Evolutionary conservation across 768 basidiomycete species (phyloP).

Genomic region (Tulasnella sp.): DNA sequence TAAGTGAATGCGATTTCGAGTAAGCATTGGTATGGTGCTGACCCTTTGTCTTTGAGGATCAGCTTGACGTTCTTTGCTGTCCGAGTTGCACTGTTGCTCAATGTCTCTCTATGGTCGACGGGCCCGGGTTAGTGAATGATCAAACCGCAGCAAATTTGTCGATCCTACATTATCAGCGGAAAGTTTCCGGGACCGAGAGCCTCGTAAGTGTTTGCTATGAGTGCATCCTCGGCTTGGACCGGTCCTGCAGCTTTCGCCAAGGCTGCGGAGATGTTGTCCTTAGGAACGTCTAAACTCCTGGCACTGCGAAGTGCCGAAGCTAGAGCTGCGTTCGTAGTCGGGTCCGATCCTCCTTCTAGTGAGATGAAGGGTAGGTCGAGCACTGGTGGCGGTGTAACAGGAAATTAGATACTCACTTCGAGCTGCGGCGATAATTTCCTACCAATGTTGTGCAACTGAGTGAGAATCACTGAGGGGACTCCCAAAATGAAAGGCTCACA

Average conservation of each 20-base stretch:
- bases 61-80: conserved; percentile 4
- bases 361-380: background rate
- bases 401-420: background rate
- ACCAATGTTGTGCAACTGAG: background rate
- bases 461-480: background rate
- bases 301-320: conserved; percentile 3
- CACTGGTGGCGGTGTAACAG: background rate
- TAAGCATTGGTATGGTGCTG: background rate
- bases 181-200: conserved; percentile 4
- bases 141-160: background rate
- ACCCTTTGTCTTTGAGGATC: conserved; percentile 8
- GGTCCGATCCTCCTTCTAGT: conserved; percentile 1
- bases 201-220: background rate
- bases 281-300: conserved; percentile 3
- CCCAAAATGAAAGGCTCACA: background rate
- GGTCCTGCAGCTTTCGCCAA: conserved; percentile 1
- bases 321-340: background rate
- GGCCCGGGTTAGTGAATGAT: background rate
- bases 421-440: conserved; percentile 10
- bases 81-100: background rate
- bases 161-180: conserved; percentile 6
- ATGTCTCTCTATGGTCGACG: background rate
- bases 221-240: background rate
- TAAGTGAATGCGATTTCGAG: no score
- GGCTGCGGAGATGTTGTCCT: conserved; percentile 7